A percentile compares a stretch with the other conserved stretches of the same genome.
phyloP scores from a whole-genome alignment of 345 rosid genomes.

The Combretum micranthum region DNA sequence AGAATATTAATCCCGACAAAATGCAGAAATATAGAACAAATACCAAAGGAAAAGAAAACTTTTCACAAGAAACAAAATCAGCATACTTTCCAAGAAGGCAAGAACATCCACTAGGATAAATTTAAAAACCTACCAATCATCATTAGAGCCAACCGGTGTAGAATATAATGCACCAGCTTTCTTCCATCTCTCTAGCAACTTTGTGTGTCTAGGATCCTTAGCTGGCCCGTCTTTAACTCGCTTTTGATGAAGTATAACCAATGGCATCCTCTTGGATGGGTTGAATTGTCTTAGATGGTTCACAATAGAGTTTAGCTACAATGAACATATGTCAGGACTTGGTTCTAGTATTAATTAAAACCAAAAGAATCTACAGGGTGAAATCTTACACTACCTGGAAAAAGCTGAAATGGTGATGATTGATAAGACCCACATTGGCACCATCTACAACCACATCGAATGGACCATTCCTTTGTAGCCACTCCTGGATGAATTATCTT shows the following conservation, averaged over 20 bases:
- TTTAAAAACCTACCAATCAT: slow-evolving; percentile 68
- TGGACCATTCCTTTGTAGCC: slow-evolving; percentile 83
- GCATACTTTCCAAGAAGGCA: background rate
- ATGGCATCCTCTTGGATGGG: slow-evolving; percentile 70
- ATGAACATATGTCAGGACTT: slow-evolving; percentile 6
- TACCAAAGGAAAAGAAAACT: no score
- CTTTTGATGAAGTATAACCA: slow-evolving; percentile 66
- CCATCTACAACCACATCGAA: slow-evolving; percentile 92
- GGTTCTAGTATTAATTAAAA: background rate
- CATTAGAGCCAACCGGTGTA: slow-evolving; percentile 90
- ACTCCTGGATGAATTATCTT: slow-evolving; percentile 47
- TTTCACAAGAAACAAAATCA: no score
- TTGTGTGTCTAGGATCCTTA: slow-evolving; percentile 48
- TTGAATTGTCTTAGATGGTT: slow-evolving; percentile 44
- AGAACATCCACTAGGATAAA: background rate
- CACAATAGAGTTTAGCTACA: slow-evolving; percentile 63
- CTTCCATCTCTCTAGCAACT: slow-evolving; percentile 58
- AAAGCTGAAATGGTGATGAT: slow-evolving; percentile 50
- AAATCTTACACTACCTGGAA: slow-evolving; percentile 38
- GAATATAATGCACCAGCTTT: slow-evolving; percentile 72
- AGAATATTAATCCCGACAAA: no score
- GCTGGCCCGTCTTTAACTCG: slow-evolving; percentile 76
- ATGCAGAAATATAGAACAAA: no score
- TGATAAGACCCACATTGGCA: slow-evolving; percentile 67
- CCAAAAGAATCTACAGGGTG: background rate